A percentile compares a stretch with the other conserved stretches of the same genome.
Evolutionary conservation across 352 stramenopile genomes (phyloP).

Genomic region (Phytopythium oedochilum): DNA sequence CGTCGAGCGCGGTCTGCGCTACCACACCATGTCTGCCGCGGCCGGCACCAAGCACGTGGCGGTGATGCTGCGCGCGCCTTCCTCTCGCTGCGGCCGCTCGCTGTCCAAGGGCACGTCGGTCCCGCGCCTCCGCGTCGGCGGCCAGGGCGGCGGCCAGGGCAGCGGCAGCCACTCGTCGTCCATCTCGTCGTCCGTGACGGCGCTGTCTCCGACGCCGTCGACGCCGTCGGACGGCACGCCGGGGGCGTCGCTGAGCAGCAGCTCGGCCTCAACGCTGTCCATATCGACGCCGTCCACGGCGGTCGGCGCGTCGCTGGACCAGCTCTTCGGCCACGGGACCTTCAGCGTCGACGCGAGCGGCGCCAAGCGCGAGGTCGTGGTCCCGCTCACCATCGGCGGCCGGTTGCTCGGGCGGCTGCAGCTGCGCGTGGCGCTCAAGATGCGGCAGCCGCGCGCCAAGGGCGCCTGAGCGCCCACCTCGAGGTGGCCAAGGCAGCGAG

Average conservation of each 20-base stretch:
- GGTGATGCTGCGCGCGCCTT: conserved; percentile 37
- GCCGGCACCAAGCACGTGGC: conserved; percentile 61
- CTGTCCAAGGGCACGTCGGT: conserved; percentile 28
- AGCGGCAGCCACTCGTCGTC: conserved; percentile 18
- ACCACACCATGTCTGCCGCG: conserved; percentile 46
- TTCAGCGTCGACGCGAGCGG: conserved; percentile 55
- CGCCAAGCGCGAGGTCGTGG: conserved; percentile 43
- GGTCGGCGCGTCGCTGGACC: conserved; percentile 23
- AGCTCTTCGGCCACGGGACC: conserved; percentile 53
- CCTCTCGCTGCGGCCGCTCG: conserved; percentile 19
- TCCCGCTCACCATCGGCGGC: conserved; percentile 61
- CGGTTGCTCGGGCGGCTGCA: conserved; percentile 55
- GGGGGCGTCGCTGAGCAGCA: conserved; percentile 18
- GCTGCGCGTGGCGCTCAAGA: conserved; percentile 50
- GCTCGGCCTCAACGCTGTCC: conserved; percentile 15
- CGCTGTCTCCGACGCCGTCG: conserved; percentile 20
- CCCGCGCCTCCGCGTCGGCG: conserved; percentile 13
- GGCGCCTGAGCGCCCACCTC: background rate
- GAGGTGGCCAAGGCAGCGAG: no score
- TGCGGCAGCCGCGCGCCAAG: conserved; percentile 19
- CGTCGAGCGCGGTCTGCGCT: conserved; percentile 57
- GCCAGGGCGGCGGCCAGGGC: background rate
- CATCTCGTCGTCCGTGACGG: conserved; percentile 15
- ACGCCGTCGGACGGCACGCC: conserved; percentile 18
- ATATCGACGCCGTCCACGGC: conserved; percentile 27